Evolutionary conservation across 176 grass and related monocot genomes (phyloP).

Genomic region (Chrysopogon serrulatus): DNA sequence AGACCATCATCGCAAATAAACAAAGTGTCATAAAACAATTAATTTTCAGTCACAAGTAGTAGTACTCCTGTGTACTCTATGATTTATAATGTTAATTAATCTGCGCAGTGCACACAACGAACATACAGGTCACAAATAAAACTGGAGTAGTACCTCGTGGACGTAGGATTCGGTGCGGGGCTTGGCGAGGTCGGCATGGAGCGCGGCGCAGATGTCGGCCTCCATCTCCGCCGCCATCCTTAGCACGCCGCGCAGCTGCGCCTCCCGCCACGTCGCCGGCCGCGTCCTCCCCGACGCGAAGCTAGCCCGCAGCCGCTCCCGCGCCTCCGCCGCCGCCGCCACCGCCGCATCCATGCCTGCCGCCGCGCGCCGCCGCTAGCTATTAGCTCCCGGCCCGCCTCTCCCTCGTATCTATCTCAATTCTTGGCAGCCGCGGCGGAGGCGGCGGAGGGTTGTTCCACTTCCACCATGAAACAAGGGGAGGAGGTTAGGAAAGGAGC

Average conservation of each 20-base stretch:
- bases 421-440: no score
- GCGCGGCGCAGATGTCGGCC: conserved; percentile 51
- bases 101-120: no score
- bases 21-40: no score
- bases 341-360: background rate
- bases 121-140: no score
- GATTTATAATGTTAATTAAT: no score
- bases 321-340: conserved; percentile 14
- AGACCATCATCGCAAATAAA: background rate
- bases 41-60: no score
- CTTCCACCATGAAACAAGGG: background rate
- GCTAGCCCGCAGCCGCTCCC: conserved; percentile 34
- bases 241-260: conserved; percentile 51
- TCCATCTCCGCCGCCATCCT: conserved; percentile 66
- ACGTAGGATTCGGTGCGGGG: conserved; percentile 54
- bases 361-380: background rate
- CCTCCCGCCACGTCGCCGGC: conserved; percentile 52
- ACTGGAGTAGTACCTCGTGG: conserved; percentile 37
- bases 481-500: background rate
- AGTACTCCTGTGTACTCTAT: no score
- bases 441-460: background rate
- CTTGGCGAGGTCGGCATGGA: conserved; percentile 65
- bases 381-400: no score
- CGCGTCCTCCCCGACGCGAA: conserved; percentile 53
- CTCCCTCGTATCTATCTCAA: no score